A percentile compares a stretch with the other conserved stretches of the same genome.
Evolutionary conservation across 2,329 filamentous ascomycete genomes (phyloP).

Genomic region (Xylariales sp.): DNA sequence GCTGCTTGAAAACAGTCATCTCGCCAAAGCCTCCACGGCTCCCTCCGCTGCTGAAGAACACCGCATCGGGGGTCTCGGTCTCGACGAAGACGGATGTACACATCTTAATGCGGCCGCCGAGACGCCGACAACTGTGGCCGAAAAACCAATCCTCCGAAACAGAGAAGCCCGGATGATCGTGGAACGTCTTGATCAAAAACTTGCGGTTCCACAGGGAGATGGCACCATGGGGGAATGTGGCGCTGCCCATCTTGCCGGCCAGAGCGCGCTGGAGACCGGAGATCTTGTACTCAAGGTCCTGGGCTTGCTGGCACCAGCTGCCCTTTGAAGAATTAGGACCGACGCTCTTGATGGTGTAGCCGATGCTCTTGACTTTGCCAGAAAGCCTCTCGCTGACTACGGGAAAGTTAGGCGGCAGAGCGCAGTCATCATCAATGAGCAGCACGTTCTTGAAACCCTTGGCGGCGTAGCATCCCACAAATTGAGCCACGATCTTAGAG

Average conservation of each 20-base stretch:
- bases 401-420: conserved; percentile 41
- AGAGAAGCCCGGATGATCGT: conserved; percentile 43
- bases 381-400: conserved; percentile 37
- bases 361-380: conserved; percentile 37
- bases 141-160: conserved; percentile 51
- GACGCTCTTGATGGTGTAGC: conserved; percentile 44
- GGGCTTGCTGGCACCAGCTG: conserved; percentile 38
- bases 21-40: conserved; percentile 44
- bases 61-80: conserved; percentile 39
- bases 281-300: conserved; percentile 49
- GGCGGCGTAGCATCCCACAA: conserved; percentile 41
- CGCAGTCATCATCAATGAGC: conserved; percentile 45
- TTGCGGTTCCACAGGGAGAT: conserved; percentile 44
- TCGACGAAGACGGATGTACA: conserved; percentile 46
- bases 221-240: conserved; percentile 46
- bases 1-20: conserved; percentile 47
- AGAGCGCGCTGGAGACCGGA: conserved; percentile 40
- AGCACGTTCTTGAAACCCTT: conserved; percentile 39
- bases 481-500: conserved; percentile 45
- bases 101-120: conserved; percentile 41
- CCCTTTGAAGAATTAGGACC: conserved; percentile 28
- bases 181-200: conserved; percentile 39
- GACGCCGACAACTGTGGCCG: conserved; percentile 38
- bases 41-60: conserved; percentile 35
- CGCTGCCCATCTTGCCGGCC: conserved; percentile 37